Percentiles rank a stretch among this genome's conserved stretches.
Conservation (phyloP, 2,329 filamentous ascomycete species). For the Beauveria pseudobassiana region DNA sequence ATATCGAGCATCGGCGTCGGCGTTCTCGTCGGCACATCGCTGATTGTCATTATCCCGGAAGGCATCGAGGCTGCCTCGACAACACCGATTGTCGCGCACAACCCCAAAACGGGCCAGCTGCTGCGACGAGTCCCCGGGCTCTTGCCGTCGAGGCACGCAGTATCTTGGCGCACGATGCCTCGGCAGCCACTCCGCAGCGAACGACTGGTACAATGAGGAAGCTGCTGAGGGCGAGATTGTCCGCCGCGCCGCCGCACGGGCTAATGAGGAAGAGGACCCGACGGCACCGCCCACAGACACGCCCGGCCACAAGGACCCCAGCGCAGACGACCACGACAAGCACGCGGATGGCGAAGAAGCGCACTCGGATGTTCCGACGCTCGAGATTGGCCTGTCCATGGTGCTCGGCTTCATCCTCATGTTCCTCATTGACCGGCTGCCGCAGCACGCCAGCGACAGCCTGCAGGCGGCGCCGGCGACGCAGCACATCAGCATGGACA, state of each 20-base stretch:
- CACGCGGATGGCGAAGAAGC: conserved; percentile 26
- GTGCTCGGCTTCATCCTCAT: conserved; percentile 89
- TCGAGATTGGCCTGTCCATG: conserved; percentile 80
- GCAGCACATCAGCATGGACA: conserved; percentile 82
- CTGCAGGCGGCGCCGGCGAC: conserved; percentile 59
- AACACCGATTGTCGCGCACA: conserved; percentile 32
- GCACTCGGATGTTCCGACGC: conserved; percentile 46
- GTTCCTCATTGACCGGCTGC: conserved; percentile 88
- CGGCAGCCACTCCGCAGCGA: neutral
- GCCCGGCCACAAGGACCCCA: conserved; percentile 18
- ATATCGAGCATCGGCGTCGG: conserved; percentile 92
- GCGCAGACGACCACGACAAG: conserved; percentile 20
- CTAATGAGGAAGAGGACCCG: conserved; percentile 13
- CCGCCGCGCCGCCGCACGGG: conserved; percentile 2
- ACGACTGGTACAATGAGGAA: neutral
- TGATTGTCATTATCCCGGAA: conserved; percentile 97
- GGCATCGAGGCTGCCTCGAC: conserved; percentile 85
- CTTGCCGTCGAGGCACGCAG: conserved; percentile 19
- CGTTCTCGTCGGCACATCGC: conserved; percentile 85
- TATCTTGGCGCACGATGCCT: conserved; percentile 12
- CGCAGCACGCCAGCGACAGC: conserved; percentile 61
- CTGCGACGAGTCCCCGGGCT: conserved; percentile 26
- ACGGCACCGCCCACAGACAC: conserved; percentile 8
- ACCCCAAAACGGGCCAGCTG: conserved; percentile 28
- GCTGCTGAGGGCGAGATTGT: neutral